phyloP scores from a whole-genome alignment of 495 filamentous ascomycete species.

The Lineolata rhizophorae region DNA sequence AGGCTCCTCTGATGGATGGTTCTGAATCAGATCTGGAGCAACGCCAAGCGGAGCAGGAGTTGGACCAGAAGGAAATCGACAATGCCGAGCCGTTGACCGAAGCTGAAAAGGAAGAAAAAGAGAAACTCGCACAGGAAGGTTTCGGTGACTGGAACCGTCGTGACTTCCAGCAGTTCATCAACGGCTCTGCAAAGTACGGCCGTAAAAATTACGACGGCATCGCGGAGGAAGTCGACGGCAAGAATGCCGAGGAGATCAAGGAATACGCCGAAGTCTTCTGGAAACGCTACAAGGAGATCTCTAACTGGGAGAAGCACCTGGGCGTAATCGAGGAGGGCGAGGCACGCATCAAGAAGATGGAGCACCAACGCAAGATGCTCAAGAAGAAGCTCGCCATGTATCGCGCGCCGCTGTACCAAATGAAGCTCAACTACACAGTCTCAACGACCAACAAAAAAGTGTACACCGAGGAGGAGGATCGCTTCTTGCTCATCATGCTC shows the following conservation, averaged over 20 bases:
- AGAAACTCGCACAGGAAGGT: conserved; percentile 53
- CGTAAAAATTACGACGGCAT: conserved; percentile 66
- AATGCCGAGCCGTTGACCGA: conserved; percentile 75
- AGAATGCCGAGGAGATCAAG: conserved; percentile 62
- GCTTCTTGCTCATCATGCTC: conserved; percentile 83
- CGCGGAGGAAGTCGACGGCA: conserved; percentile 77
- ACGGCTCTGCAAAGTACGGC: conserved; percentile 81
- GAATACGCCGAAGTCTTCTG: conserved; percentile 89
- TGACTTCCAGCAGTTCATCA: conserved; percentile 96
- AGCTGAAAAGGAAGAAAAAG: conserved; percentile 70
- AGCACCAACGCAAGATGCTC: conserved; percentile 85
- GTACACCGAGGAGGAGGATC: conserved; percentile 96
- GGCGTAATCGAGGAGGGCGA: conserved; percentile 79
- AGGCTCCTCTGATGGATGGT: conserved; percentile 64
- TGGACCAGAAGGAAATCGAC: conserved; percentile 84
- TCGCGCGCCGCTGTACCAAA: conserved; percentile 85
- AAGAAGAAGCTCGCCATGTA: conserved; percentile 89
- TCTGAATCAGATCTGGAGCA: conserved; percentile 64
- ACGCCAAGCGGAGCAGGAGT: conserved; percentile 66
- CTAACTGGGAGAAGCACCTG: conserved; percentile 71
- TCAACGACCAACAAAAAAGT: conserved; percentile 99
- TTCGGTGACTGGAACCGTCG: conserved; percentile 89
- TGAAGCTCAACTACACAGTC: conserved; percentile 96
- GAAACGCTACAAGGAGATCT: conserved; percentile 72
- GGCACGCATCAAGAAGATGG: conserved; percentile 65